Conservation (phyloP, 2,329 filamentous ascomycete genomes). For the Aspergillus latus region DNA sequence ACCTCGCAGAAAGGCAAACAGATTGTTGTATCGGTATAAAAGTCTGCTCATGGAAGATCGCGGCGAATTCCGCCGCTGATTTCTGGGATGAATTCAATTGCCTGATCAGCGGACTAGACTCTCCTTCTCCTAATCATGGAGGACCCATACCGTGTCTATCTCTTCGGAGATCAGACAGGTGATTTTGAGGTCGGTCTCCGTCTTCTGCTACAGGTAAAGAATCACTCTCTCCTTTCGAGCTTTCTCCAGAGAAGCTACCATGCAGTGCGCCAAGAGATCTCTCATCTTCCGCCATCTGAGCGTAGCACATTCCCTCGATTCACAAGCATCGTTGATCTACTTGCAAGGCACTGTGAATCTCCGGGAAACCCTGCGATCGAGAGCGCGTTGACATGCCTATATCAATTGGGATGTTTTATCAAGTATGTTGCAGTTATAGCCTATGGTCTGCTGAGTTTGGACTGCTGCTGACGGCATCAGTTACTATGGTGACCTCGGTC, state of each 20-base stretch:
- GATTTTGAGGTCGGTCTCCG: conserved; percentile 45
- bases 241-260: conserved; percentile 46
- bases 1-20: background rate
- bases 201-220: conserved; percentile 43
- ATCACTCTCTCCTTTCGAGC: conserved; percentile 42
- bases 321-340: conserved; percentile 40
- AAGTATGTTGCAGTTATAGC: conserved; percentile 33
- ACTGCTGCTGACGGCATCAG: conserved; percentile 27
- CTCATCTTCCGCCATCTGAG: conserved; percentile 34
- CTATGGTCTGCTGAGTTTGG: background rate
- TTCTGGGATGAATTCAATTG: background rate
- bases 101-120: background rate
- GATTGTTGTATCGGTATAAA: conserved; percentile 15
- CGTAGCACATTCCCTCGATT: conserved; percentile 41
- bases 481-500: conserved; percentile 44
- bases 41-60: conserved; percentile 2
- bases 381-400: conserved; percentile 45
- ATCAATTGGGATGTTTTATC: conserved; percentile 46
- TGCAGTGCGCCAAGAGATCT: conserved; percentile 44
- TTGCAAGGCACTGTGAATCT: conserved; percentile 34
- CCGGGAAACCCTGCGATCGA: conserved; percentile 42
- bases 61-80: background rate
- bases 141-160: conserved; percentile 38
- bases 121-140: conserved; percentile 27
- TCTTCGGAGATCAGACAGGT: conserved; percentile 50